Conservation (phyloP, 345 rosid species). For the Syzygium aromaticum region DNA sequence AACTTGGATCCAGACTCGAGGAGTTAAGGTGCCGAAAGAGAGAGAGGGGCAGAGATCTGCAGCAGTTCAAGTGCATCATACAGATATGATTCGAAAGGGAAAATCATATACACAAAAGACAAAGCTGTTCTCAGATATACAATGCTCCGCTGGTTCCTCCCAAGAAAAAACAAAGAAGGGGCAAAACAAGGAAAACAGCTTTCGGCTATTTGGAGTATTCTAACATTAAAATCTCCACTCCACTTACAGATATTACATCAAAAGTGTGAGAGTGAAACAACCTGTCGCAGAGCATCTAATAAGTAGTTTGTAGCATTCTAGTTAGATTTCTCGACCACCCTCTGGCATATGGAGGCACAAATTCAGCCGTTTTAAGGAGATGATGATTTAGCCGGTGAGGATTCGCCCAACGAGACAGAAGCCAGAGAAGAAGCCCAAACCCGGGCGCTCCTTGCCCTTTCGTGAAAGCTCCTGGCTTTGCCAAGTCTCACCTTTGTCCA, state of each 20-base stretch:
- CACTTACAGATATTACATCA: background rate
- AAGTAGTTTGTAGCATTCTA: constrained; percentile 7
- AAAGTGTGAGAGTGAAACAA: constrained; percentile 1
- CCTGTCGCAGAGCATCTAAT: constrained; percentile 1
- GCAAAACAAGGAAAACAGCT: constrained; percentile 21
- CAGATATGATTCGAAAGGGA: background rate
- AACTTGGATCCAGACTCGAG: background rate
- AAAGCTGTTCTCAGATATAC: constrained; percentile 48
- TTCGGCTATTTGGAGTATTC: constrained; percentile 12
- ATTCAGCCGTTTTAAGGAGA: constrained; percentile 4
- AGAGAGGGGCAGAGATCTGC: background rate
- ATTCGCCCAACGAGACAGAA: constrained; percentile 73
- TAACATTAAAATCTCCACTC: background rate
- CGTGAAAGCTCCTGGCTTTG: constrained; percentile 73
- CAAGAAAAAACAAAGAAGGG: constrained; percentile 2
- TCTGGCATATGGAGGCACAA: background rate
- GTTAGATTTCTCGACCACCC: background rate
- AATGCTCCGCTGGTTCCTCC: constrained; percentile 33
- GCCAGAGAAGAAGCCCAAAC: constrained; percentile 96
- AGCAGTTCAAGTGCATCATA: background rate
- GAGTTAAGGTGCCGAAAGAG: background rate
- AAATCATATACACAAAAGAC: constrained; percentile 23
- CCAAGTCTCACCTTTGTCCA: constrained; percentile 63
- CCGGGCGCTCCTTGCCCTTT: constrained; percentile 63
- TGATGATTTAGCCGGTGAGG: constrained; percentile 53